phyloP scores from a whole-genome alignment of 176 grass and related monocot species.

The Carex cristatella region DNA sequence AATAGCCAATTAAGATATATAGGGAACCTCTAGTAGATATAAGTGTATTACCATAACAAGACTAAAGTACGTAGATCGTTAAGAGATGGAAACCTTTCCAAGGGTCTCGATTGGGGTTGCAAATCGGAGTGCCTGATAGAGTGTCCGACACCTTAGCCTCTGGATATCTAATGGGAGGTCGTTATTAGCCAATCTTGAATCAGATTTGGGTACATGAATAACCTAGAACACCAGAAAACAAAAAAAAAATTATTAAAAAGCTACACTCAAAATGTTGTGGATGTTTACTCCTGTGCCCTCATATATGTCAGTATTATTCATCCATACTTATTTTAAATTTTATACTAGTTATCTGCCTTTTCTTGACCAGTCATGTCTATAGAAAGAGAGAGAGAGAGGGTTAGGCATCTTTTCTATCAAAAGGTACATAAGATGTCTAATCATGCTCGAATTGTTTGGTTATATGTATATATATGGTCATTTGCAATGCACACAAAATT shows the following conservation, averaged over 20 bases:
- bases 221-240: conserved; percentile 47
- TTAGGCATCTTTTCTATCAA: background rate
- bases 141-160: conserved; percentile 80
- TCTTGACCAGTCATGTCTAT: background rate
- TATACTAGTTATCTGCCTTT: background rate
- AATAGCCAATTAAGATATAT: conserved; percentile 1
- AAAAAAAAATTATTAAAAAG: background rate
- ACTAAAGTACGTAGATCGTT: conserved; percentile 22
- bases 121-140: conserved; percentile 74
- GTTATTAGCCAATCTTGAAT: conserved; percentile 84
- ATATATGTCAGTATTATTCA: background rate
- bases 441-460: background rate
- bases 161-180: conserved; percentile 93
- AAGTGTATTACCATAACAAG: conserved; percentile 22
- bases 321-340: background rate
- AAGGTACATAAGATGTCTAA: background rate
- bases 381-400: background rate
- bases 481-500: background rate
- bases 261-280: background rate
- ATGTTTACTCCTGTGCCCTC: background rate
- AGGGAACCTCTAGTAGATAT: background rate
- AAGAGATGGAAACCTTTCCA: conserved; percentile 62
- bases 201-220: conserved; percentile 86
- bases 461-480: background rate
- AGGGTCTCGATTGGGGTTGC: conserved; percentile 70